Percentiles rank a stretch among this genome's conserved stretches.
Conservation (phyloP, 768 basidiomycete species). For the Termitomyces sp. region DNA sequence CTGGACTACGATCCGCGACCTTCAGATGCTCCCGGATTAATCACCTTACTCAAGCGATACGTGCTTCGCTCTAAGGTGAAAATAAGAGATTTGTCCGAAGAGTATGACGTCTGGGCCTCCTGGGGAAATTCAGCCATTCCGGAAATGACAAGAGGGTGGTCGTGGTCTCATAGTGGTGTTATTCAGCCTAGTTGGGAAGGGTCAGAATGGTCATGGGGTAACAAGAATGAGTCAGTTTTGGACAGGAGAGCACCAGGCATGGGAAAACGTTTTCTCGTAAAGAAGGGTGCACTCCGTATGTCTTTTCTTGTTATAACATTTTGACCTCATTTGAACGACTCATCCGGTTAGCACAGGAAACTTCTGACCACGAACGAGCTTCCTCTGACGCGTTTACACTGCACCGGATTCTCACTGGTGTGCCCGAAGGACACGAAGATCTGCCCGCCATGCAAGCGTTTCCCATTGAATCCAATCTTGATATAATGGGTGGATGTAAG, state of each 20-base stretch:
- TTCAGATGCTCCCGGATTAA: conserved; percentile 56
- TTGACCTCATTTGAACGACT: not conserved
- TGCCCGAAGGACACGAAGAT: conserved; percentile 84
- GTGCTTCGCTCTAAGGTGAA: conserved; percentile 88
- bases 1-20: conserved; percentile 68
- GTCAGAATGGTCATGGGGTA: conserved; percentile 57
- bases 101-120: conserved; percentile 78
- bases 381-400: conserved; percentile 59
- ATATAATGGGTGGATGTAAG: conserved; percentile 91
- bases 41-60: conserved; percentile 76
- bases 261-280: conserved; percentile 70
- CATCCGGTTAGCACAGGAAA: conserved; percentile 42
- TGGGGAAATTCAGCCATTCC: conserved; percentile 49
- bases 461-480: conserved; percentile 93
- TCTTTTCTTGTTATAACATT: conserved; percentile 13
- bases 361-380: conserved; percentile 51
- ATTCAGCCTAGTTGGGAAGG: conserved; percentile 73
- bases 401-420: conserved; percentile 77
- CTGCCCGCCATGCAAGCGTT: conserved; percentile 75
- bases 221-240: conserved; percentile 41
- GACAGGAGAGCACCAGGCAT: conserved; percentile 76
- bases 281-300: conserved; percentile 74
- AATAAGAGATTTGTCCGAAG: conserved; percentile 69
- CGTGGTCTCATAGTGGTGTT: conserved; percentile 64
- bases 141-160: conserved; percentile 36